phyloP scores from a whole-genome alignment of 2,329 filamentous ascomycete genomes.

The Scytalidium lignicola region DNA sequence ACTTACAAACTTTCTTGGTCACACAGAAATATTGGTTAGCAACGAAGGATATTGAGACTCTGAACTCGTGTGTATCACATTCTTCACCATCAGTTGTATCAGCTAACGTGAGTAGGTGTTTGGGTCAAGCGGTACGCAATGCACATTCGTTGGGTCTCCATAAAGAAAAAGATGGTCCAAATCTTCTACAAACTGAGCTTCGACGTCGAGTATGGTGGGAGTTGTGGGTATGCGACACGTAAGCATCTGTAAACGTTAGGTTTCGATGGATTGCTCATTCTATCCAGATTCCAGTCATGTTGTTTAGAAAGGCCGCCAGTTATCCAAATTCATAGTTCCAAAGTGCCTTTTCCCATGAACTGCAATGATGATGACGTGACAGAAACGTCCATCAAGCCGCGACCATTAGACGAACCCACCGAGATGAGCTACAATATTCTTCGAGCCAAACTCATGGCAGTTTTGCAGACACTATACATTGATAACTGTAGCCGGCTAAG shows the following conservation, averaged over 20 bases:
- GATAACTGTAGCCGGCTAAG: neutral
- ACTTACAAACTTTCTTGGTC: slow-evolving; percentile 25
- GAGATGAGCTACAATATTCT: slow-evolving; percentile 35
- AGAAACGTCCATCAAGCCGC: slow-evolving; percentile 8
- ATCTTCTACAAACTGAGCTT: slow-evolving; percentile 59
- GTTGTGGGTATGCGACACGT: slow-evolving; percentile 29
- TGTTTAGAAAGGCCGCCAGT: slow-evolving; percentile 22
- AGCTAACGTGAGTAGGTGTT: no score
- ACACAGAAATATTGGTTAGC: slow-evolving; percentile 28
- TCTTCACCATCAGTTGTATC: no score
- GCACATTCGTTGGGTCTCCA: no score
- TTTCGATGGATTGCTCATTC: no score
- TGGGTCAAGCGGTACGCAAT: no score
- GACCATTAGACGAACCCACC: slow-evolving; percentile 16
- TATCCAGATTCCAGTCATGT: slow-evolving; percentile 21
- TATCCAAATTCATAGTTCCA: slow-evolving; percentile 17
- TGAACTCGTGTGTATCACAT: slow-evolving; percentile 25
- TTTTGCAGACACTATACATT: slow-evolving; percentile 21
- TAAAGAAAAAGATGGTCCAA: no score
- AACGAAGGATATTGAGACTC: slow-evolving; percentile 26
- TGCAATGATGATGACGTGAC: slow-evolving; percentile 23
- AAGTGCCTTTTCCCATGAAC: slow-evolving; percentile 21
- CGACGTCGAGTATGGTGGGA: slow-evolving; percentile 62
- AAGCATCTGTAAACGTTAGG: no score
- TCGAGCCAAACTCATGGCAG: slow-evolving; percentile 29